Conservation (phyloP, 2,329 filamentous ascomycete genomes). For the Scorias spongiosa region DNA sequence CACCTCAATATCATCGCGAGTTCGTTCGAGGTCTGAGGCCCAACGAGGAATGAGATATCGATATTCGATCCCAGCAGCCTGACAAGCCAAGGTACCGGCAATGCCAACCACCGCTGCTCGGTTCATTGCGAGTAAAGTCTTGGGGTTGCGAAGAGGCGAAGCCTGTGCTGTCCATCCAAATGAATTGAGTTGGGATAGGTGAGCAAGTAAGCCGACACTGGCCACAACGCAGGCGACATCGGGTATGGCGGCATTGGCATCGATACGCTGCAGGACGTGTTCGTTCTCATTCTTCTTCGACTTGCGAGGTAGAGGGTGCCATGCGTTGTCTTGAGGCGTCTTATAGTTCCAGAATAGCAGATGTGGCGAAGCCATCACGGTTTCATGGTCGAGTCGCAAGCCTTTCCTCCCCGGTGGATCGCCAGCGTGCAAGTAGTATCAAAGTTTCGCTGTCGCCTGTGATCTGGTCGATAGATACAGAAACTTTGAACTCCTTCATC, state of each 20-base stretch:
- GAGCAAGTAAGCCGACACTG: slow-evolving; percentile 11
- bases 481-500: too few relatives aligned
- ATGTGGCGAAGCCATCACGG: slow-evolving; percentile 6
- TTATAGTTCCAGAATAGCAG: slow-evolving; percentile 20
- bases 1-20: slow-evolving; percentile 17
- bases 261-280: slow-evolving; percentile 11
- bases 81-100: slow-evolving; percentile 11
- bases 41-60: slow-evolving; percentile 16
- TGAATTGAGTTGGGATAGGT: slow-evolving; percentile 12
- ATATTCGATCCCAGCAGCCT: slow-evolving; percentile 14
- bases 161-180: slow-evolving; percentile 16
- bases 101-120: slow-evolving; percentile 9
- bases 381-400: too few relatives aligned
- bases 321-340: slow-evolving; percentile 13
- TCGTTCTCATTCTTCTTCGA: slow-evolving; percentile 4
- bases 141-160: slow-evolving; percentile 14
- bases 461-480: too few relatives aligned
- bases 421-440: too few relatives aligned
- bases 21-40: slow-evolving; percentile 15
- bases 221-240: slow-evolving; percentile 17
- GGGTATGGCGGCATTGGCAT: slow-evolving; percentile 15
- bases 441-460: too few relatives aligned
- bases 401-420: too few relatives aligned
- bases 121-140: slow-evolving; percentile 16
- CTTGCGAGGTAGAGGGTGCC: slow-evolving; percentile 14